Percentiles rank a stretch among this genome's conserved stretches.
Conservation (phyloP, 169 alveolate genomes). For the Perkinsus chesapeaki region DNA sequence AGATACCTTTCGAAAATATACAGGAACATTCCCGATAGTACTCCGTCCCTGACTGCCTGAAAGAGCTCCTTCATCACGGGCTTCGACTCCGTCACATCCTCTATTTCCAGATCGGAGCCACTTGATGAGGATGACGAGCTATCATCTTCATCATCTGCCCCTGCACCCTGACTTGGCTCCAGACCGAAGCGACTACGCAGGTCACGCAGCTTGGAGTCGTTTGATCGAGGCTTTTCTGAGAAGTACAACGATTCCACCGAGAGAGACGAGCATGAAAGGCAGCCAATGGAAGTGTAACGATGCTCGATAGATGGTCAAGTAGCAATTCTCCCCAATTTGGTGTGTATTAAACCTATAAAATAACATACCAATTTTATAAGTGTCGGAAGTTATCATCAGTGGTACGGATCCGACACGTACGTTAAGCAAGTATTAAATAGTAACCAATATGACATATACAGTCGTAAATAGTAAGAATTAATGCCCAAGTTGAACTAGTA, state of each 20-base stretch:
- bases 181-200: background rate
- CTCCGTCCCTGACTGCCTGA: background rate
- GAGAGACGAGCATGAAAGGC: no score
- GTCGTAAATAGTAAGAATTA: no score
- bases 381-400: no score
- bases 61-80: background rate
- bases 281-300: no score
- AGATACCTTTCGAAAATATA: background rate
- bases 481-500: no score
- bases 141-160: background rate
- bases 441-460: no score
- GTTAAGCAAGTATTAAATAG: no score
- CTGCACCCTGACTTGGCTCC: background rate
- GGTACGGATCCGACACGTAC: no score
- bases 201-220: background rate
- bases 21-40: background rate
- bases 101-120: background rate
- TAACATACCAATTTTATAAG: no score
- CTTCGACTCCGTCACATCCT: background rate
- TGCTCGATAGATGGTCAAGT: no score
- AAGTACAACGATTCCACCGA: background rate
- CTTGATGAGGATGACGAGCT: background rate
- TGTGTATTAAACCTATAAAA: no score
- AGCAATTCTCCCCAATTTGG: no score
- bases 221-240: background rate